phyloP scores from a whole-genome alignment of 2,329 filamentous ascomycete genomes.

The Penicillium sp. region DNA sequence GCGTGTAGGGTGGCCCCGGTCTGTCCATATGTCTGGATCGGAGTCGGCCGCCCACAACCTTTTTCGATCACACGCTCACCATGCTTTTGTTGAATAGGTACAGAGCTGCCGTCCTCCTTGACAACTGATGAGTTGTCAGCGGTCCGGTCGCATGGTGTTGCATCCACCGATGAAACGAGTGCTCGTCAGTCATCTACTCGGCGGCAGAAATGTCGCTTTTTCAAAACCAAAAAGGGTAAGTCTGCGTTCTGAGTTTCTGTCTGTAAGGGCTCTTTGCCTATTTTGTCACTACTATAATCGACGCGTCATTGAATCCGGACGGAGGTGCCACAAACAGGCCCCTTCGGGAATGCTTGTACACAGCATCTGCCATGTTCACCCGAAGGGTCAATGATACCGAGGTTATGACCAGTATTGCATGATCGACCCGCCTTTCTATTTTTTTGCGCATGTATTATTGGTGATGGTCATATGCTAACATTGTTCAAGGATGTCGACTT shows the following conservation, averaged over 20 bases:
- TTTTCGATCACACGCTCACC: constrained; percentile 38
- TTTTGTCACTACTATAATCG: not conserved
- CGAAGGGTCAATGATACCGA: constrained; percentile 2
- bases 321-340: not conserved
- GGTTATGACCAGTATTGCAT: not conserved
- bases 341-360: constrained; percentile 1
- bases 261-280: not conserved
- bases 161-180: constrained; percentile 14
- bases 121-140: constrained; percentile 34
- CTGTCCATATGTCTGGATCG: constrained; percentile 5
- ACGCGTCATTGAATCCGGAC: constrained; percentile 4
- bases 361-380: not conserved
- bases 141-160: constrained; percentile 30
- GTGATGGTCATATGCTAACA: constrained; percentile 22
- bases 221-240: constrained; percentile 29
- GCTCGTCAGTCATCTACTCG: constrained; percentile 19
- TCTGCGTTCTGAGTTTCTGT: constrained; percentile 9
- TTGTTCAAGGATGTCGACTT: constrained; percentile 51
- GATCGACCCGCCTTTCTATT: not conserved
- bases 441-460: not conserved
- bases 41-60: constrained; percentile 27
- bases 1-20: constrained; percentile 4
- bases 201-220: constrained; percentile 30
- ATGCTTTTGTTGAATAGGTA: constrained; percentile 24
- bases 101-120: constrained; percentile 18